phyloP scores from a whole-genome alignment of 2,329 filamentous ascomycete species.

The Aspergillus persii region DNA sequence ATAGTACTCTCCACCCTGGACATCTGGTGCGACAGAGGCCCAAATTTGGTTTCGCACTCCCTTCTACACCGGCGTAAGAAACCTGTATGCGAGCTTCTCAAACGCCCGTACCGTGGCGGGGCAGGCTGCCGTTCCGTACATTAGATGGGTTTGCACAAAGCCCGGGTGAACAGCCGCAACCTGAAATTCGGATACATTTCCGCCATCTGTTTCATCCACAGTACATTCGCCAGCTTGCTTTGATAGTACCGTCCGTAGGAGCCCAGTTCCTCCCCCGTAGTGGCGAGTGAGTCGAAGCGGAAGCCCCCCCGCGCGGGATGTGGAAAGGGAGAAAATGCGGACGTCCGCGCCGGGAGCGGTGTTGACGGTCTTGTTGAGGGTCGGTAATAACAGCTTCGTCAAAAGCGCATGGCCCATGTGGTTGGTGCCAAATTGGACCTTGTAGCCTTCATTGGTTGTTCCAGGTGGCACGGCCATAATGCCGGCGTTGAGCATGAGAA shows the following conservation, averaged over 20 bases:
- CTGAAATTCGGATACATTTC: conserved; percentile 46
- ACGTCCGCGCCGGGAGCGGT: conserved; percentile 45
- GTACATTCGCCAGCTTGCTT: conserved; percentile 52
- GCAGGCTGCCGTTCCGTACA: background rate
- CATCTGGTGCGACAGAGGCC: conserved; percentile 10
- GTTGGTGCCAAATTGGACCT: conserved; percentile 53
- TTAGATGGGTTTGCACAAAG: conserved; percentile 41
- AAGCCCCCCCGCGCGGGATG: conserved; percentile 9
- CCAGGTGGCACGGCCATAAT: conserved; percentile 35
- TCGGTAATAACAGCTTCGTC: conserved; percentile 46
- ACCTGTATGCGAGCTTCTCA: background rate
- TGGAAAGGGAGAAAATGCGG: conserved; percentile 45
- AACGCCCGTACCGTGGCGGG: conserved; percentile 1
- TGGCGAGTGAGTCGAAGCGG: background rate
- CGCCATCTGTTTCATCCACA: conserved; percentile 46
- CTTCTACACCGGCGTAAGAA: background rate
- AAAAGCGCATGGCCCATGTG: conserved; percentile 52
- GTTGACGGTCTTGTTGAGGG: conserved; percentile 41
- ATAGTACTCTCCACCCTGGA: conserved; percentile 46
- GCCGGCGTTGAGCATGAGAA: conserved; percentile 50
- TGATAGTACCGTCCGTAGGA: conserved; percentile 47
- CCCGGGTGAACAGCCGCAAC: conserved; percentile 50
- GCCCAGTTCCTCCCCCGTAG: background rate
- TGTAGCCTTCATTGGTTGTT: conserved; percentile 48
- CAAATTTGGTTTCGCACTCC: conserved; percentile 5